Percentiles rank a stretch among this genome's conserved stretches.
Conservation (phyloP, 192 early-diverging fungal genomes). For the Irineochytrium annulatum region DNA sequence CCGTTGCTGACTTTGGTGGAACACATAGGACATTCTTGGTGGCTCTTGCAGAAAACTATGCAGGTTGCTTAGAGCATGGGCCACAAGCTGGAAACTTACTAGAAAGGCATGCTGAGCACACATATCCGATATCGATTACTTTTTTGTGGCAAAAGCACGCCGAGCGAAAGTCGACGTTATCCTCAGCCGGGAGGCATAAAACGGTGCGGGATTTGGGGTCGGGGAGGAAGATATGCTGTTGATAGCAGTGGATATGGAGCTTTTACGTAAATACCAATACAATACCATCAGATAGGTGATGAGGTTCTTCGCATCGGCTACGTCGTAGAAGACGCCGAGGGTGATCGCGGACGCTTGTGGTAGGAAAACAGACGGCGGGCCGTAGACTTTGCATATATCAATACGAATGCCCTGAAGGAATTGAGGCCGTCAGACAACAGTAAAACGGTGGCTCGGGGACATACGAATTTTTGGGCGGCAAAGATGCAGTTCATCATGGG, state of each 20-base stretch:
- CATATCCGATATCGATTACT: slow-evolving; percentile 88
- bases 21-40: no score
- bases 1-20: no score
- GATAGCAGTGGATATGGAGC: background rate
- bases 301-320: slow-evolving; percentile 65
- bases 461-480: slow-evolving; percentile 84
- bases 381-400: slow-evolving; percentile 82
- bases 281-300: slow-evolving; percentile 84
- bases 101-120: slow-evolving; percentile 97
- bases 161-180: slow-evolving; percentile 87
- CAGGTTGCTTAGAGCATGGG: no score
- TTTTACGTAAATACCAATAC: background rate
- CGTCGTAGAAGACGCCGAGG: slow-evolving; percentile 75
- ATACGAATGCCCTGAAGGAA: slow-evolving; percentile 69
- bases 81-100: slow-evolving; percentile 49
- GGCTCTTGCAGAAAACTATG: no score
- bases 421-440: background rate
- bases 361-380: slow-evolving; percentile 78
- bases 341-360: slow-evolving; percentile 91
- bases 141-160: slow-evolving; percentile 97
- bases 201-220: slow-evolving; percentile 70
- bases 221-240: slow-evolving; percentile 71
- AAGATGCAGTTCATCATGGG: slow-evolving; percentile 98
- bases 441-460: background rate
- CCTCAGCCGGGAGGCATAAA: slow-evolving; percentile 69